phyloP scores from a whole-genome alignment of 1,139 yeast genomes.

The Eremothecium sinecaudum region DNA sequence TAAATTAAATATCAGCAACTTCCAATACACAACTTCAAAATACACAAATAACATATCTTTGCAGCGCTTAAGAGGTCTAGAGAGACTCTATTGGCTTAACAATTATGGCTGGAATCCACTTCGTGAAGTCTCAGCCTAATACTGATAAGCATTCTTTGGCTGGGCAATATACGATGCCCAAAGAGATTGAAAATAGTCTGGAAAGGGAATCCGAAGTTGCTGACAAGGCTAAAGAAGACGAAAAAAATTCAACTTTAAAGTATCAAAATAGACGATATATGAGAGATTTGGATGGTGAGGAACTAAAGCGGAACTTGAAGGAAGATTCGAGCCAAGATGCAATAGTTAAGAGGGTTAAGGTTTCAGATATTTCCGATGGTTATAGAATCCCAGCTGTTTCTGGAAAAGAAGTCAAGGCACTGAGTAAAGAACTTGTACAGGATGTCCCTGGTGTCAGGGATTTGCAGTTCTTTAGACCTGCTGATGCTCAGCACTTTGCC shows the following conservation, averaged over 20 bases:
- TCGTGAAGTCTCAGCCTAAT: conserved; percentile 7
- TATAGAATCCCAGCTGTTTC: conserved; percentile 34
- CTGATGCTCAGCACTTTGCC: conserved; percentile 67
- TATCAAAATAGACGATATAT: conserved; percentile 33
- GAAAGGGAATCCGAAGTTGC: conserved; percentile 30
- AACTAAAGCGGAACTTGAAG: not conserved
- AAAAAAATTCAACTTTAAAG: conserved; percentile 29
- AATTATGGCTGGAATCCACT: conserved; percentile 5
- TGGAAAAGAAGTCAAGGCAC: conserved; percentile 20
- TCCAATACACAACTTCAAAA: too few species aligned
- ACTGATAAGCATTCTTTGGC: conserved; percentile 15
- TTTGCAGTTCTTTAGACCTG: conserved; percentile 57
- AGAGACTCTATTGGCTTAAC: too few species aligned
- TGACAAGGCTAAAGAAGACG: conserved; percentile 24
- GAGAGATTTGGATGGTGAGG: conserved; percentile 16
- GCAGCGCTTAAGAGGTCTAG: too few species aligned
- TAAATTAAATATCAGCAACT: too few species aligned
- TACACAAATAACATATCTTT: too few species aligned
- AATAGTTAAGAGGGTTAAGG: conserved; percentile 1
- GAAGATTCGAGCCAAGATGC: not conserved
- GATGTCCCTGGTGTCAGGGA: conserved; percentile 59
- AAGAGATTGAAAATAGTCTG: conserved; percentile 29
- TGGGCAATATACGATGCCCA: conserved; percentile 33
- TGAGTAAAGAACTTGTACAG: conserved; percentile 35
- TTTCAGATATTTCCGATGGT: conserved; percentile 1